Evolutionary conservation across 2,329 filamentous ascomycete species (phyloP).

Genomic region (Stagonosporopsis cucurbitacearum): DNA sequence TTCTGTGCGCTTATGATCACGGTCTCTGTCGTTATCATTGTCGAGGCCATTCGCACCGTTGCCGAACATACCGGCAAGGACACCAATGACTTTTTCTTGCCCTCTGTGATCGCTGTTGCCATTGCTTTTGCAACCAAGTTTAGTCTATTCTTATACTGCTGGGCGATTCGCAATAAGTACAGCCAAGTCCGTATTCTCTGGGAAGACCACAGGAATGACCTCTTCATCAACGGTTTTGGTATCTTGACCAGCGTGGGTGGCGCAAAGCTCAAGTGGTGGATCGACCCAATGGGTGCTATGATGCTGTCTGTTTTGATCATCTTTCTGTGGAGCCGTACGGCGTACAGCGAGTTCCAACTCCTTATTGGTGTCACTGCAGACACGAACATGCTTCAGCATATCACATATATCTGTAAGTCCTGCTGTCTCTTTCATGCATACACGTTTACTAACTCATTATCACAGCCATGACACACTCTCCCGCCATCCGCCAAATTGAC

Average conservation of each 20-base stretch:
- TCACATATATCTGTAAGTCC: slow-evolving; percentile 82
- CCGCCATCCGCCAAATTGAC: slow-evolving; percentile 81
- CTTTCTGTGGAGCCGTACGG: slow-evolving; percentile 81
- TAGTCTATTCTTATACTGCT: slow-evolving; percentile 87
- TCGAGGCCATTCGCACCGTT: slow-evolving; percentile 80
- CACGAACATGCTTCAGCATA: slow-evolving; percentile 85
- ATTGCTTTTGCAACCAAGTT: slow-evolving; percentile 88
- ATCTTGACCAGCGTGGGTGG: slow-evolving; percentile 91
- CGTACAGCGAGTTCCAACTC: slow-evolving; percentile 87
- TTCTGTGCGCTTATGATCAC: slow-evolving; percentile 97
- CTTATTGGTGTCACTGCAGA: slow-evolving; percentile 89
- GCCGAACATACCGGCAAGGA: slow-evolving; percentile 54
- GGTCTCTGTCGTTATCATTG: slow-evolving; percentile 90
- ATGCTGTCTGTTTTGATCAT: slow-evolving; percentile 80
- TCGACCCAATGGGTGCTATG: slow-evolving; percentile 91
- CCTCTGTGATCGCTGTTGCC: slow-evolving; percentile 83
- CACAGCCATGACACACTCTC: slow-evolving; percentile 80
- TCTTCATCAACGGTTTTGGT: slow-evolving; percentile 95
- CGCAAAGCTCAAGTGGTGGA: slow-evolving; percentile 88
- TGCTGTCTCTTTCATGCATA: too few relatives aligned
- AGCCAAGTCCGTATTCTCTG: slow-evolving; percentile 90
- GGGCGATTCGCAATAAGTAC: slow-evolving; percentile 87
- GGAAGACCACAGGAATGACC: slow-evolving; percentile 96
- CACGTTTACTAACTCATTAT: neutral
- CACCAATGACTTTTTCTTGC: slow-evolving; percentile 73